Conservation (phyloP, 2,329 filamentous ascomycete species). For the Aspergillus flavus region DNA sequence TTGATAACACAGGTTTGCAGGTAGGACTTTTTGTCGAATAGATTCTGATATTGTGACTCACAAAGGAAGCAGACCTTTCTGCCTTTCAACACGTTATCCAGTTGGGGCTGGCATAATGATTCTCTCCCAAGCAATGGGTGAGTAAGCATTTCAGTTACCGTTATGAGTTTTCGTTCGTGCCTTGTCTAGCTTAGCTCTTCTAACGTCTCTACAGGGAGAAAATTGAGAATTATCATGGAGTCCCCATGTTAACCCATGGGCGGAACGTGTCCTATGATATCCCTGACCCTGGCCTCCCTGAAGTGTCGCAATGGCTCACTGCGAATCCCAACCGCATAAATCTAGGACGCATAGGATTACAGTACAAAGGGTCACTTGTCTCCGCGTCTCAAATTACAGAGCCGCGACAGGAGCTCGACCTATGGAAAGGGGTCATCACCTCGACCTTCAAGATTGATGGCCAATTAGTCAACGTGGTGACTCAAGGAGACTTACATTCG, state of each 20-base stretch:
- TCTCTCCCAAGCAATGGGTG: conserved; percentile 16
- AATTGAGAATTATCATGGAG: conserved; percentile 13
- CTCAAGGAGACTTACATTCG: conserved; percentile 16
- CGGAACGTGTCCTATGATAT: conserved; percentile 20
- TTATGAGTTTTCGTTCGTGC: neutral
- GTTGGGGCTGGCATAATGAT: conserved; percentile 23
- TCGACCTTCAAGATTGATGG: conserved; percentile 14
- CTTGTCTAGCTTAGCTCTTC: neutral
- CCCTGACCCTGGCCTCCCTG: conserved; percentile 14
- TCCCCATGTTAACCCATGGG: conserved; percentile 14
- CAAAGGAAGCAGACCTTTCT: conserved; percentile 9
- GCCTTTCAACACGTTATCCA: conserved; percentile 20
- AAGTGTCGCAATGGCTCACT: conserved; percentile 19
- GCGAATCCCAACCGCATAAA: conserved; percentile 20
- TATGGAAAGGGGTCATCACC: conserved; percentile 17
- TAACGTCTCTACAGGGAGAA: neutral
- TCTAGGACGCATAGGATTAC: conserved; percentile 16
- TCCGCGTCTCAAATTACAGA: conserved; percentile 5
- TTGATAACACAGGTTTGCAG: conserved; percentile 21
- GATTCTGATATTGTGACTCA: neutral
- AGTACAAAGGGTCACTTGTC: conserved; percentile 5
- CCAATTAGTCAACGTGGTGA: conserved; percentile 11
- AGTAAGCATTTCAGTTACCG: neutral
- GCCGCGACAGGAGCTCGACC: conserved; percentile 13
- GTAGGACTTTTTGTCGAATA: neutral